Conservation (phyloP, 2,329 filamentous ascomycete species). For the Sporothrix pseudoabietina region DNA sequence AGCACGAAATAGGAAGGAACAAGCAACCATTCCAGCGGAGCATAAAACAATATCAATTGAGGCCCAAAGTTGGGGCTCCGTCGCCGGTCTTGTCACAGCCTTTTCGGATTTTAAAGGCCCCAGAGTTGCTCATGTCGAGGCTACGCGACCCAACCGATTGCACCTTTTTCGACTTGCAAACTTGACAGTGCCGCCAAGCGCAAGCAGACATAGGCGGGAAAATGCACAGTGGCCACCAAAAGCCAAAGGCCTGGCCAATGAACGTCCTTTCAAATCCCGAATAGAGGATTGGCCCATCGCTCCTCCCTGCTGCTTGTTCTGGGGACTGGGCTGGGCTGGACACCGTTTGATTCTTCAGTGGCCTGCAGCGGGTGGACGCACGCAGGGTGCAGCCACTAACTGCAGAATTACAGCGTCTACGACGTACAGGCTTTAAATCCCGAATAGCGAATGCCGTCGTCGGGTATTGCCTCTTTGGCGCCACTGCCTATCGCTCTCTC, state of each 20-base stretch:
- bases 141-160: conserved; percentile 2
- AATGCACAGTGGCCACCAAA: not conserved
- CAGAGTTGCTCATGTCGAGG: conserved; percentile 14
- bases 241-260: not conserved
- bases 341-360: not conserved
- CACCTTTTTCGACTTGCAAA: conserved; percentile 20
- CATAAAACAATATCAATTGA: not conserved
- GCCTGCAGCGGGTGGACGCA: not conserved
- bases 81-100: not conserved
- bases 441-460: conserved; percentile 29
- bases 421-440: conserved; percentile 17
- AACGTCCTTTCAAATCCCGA: conserved; percentile 25
- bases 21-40: conserved; percentile 7
- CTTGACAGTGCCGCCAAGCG: conserved; percentile 18
- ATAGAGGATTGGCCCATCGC: conserved; percentile 8
- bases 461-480: not conserved
- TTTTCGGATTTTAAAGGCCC: not conserved
- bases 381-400: conserved; percentile 5
- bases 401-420: not conserved
- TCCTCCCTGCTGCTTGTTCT: not conserved
- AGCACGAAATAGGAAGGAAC: conserved; percentile 5
- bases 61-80: not conserved
- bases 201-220: conserved; percentile 4
- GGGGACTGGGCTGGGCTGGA: not conserved
- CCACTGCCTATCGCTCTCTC: not conserved